Base-by-base conservation (phyloP, 1,139 yeast species). In the Hemisphaericaspora lyxosophila region DNA sequence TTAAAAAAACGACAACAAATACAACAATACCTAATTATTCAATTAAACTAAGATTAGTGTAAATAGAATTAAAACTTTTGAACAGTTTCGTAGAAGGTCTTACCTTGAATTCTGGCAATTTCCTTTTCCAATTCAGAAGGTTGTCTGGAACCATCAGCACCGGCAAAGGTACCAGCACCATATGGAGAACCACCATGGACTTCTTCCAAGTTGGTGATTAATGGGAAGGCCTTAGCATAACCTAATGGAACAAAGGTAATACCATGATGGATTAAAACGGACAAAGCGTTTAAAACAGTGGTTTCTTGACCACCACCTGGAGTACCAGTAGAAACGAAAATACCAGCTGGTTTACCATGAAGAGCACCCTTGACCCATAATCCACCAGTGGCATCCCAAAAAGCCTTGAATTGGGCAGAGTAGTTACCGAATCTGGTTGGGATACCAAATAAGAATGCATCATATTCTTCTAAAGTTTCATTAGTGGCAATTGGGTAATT, bases 121-220 rank as follows among this genome's bases (percentile, higher is more conserved):
- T 76, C 75, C 56, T 77, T 66, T 68, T 86, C 95, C 46, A 83
- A 67, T 38, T 70, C 76, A 43, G 78, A 53, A 41, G 92, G 86
- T 57, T 70, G 72, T 74, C 95, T 80, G 14, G 88, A 80, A 51
- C 95, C 95, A 53, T 84, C 92, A 42, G 75, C 73, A 50, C 82
- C 90, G 26, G 95, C 90, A 52, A 74, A 73, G 42, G 88, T 69
- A 55, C 95, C 95, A 36, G 95, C 88, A 66, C 95, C 95, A 89
- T 92, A 86, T 42, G 95, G 78, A 40, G 92, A 81, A 48, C 85
- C 85, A 59, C 95, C 95, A 59, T 84, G 94, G 42, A 79, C 76
- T 68, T 85, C 89, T 14, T 70, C 73, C 43, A 85, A 60, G 64
- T 75, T 74, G 43, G 85, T 62, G 47, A 82, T 61, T 50, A 75